Evolutionary conservation across 73 alveolate species (phyloP), one percentile per base, ranked within the genome.

Genomic region (Tetrahymena malaccensis): DNA sequence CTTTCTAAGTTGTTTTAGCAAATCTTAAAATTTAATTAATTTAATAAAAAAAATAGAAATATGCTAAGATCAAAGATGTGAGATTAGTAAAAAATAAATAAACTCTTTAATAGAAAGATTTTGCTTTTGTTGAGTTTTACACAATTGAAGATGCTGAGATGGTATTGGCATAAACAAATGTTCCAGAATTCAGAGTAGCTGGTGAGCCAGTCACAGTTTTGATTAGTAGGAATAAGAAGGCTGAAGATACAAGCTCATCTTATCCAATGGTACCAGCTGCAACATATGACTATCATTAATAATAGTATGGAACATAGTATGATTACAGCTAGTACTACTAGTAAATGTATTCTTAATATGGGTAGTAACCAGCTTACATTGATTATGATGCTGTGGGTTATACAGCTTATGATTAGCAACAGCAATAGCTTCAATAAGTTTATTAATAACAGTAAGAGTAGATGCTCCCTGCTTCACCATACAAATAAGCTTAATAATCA

Each of bases 91-190:
- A 95, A 55, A 95, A 95, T 44, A 95, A 95, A 50, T 43, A 83
- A 95, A 94, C 96, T 43, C 55, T 44, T 27, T 94, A 95, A 85
- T 85, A 95, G 44, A 95, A 95, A 93, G 96, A 95, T 95, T 95
- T 95, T 85, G 96, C 96, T 21, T 95, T 95, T 89, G 95, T 95
- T 31, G 96, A 95, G 40, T 95, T 95, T 85, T 95, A 84, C 43
- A 85, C 95, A 21, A 94, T 95, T 33, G 96, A 95, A 50, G 96
- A 89, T 55, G 95, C 96, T 40, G 96, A 95, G 37, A 95, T 85
- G 83, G 96, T 95, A 27, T 95, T 70, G 19, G 89, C 89, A 11
- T 70, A 70, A 70, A 70, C 89, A 19, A 70, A 70, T 70, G 89
- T 70, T n/a, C 89, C 89, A 7, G 89, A 70, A 70, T 70, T 70